phyloP scores from a whole-genome alignment of 768 basidiomycete species.

The Clitopilus passeckerianus region DNA sequence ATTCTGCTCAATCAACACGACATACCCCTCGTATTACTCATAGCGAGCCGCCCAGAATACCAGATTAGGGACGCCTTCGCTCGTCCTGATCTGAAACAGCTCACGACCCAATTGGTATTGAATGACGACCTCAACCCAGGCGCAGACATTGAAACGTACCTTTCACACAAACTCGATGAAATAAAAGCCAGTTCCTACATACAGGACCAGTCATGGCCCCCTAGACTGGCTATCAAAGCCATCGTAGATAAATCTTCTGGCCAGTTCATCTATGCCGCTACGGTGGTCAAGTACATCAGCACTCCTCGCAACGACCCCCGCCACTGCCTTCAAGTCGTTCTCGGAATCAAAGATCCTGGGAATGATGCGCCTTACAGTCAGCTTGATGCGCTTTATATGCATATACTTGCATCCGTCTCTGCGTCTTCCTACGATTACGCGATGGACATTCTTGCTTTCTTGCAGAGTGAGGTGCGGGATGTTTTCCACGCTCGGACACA shows the following conservation, averaged over 20 bases:
- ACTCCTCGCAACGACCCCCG: background rate
- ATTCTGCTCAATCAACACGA: background rate
- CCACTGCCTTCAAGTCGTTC: background rate
- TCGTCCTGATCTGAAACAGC: background rate
- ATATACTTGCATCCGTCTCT: background rate
- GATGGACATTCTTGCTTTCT: background rate
- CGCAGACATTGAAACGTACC: background rate
- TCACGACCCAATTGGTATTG: background rate
- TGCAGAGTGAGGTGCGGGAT: background rate
- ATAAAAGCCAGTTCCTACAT: background rate
- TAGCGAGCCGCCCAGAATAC: background rate
- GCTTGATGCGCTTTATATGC: background rate
- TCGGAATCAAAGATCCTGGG: background rate
- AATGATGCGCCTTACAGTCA: background rate
- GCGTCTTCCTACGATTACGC: background rate
- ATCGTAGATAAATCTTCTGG: background rate
- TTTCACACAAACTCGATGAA: background rate
- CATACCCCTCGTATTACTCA: background rate
- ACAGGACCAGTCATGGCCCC: background rate
- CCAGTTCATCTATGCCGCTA: background rate
- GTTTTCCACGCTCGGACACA: background rate
- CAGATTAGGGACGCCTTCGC: background rate
- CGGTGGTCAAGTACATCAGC: background rate
- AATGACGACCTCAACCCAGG: background rate
- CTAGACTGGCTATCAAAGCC: background rate